Conservation (phyloP, 1,284 basidiomycete genomes). For the Sporisorium scitamineum region DNA sequence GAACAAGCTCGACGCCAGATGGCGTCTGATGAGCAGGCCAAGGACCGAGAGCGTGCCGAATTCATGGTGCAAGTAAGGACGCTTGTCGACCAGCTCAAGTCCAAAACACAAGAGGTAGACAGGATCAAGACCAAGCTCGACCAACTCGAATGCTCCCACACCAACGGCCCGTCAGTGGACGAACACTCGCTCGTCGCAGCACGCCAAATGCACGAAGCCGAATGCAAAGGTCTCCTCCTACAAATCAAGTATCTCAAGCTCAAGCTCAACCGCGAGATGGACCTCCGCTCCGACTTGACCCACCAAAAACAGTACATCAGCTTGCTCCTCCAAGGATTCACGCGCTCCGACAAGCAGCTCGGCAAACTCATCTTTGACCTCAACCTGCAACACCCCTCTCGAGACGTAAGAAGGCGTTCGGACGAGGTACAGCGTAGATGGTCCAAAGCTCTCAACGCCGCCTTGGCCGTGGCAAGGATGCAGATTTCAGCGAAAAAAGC, state of each 20-base stretch:
- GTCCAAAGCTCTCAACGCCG: slow-evolving; percentile 33
- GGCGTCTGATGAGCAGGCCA: slow-evolving; percentile 18
- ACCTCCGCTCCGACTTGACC: slow-evolving; percentile 81
- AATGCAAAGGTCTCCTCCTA: slow-evolving; percentile 86
- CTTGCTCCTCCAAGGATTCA: slow-evolving; percentile 32
- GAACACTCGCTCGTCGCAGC: slow-evolving; percentile 22
- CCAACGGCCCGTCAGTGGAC: slow-evolving; percentile 25
- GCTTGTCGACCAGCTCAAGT: slow-evolving; percentile 39
- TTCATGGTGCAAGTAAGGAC: slow-evolving; percentile 33
- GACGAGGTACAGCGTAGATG: slow-evolving; percentile 20
- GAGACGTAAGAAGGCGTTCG: slow-evolving; percentile 9
- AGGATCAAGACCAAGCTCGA: slow-evolving; percentile 41
- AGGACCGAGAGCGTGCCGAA: slow-evolving; percentile 28
- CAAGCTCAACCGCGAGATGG: slow-evolving; percentile 86
- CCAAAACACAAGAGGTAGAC: slow-evolving; percentile 33
- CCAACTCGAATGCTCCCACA: slow-evolving; percentile 20
- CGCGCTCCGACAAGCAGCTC: slow-evolving; percentile 24
- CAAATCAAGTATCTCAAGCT: slow-evolving; percentile 93
- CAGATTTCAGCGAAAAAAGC: slow-evolving; percentile 19
- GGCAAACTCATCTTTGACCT: slow-evolving; percentile 39
- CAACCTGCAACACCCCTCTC: slow-evolving; percentile 20
- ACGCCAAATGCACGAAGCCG: slow-evolving; percentile 76
- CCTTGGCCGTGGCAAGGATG: slow-evolving; percentile 32
- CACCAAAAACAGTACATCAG: slow-evolving; percentile 78
- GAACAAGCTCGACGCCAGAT: slow-evolving; percentile 28